phyloP scores from a whole-genome alignment of 441 rosid genomes.

The Adansonia rubrostipa region DNA sequence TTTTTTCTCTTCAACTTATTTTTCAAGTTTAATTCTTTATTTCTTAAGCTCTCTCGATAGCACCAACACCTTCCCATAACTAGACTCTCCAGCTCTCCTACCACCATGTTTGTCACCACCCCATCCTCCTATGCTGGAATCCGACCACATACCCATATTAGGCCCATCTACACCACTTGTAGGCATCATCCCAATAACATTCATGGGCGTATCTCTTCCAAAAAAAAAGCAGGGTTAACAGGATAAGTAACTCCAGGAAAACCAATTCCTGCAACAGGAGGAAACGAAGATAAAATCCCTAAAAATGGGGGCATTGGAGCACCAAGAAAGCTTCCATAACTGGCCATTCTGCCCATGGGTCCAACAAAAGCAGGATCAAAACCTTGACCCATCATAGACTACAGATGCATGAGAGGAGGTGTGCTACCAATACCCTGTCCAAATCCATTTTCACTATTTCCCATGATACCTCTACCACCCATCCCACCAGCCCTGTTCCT shows the following conservation, averaged over 20 bases:
- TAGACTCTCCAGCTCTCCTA: conserved; percentile 63
- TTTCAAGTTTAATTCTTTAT: too few relatives aligned
- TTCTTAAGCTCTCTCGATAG: too few relatives aligned
- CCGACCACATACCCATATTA: conserved; percentile 57
- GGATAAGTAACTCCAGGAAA: conserved; percentile 84
- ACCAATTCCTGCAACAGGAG: conserved; percentile 65
- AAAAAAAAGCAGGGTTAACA: conserved; percentile 68
- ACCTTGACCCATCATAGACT: conserved; percentile 75
- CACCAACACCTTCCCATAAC: too few relatives aligned
- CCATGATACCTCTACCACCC: conserved; percentile 77
- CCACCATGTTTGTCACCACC: conserved; percentile 72
- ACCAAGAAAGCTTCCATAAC: conserved; percentile 74
- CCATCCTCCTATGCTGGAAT: conserved; percentile 75
- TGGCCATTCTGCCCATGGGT: conserved; percentile 79
- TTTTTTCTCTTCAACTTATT: too few relatives aligned
- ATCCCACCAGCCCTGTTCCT: conserved; percentile 68
- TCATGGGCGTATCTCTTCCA: conserved; percentile 73
- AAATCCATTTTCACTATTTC: conserved; percentile 75
- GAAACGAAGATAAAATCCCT: conserved; percentile 65
- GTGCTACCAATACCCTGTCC: conserved; percentile 67
- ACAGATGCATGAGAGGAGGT: conserved; percentile 73
- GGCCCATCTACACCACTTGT: conserved; percentile 46
- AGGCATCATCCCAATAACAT: conserved; percentile 86
- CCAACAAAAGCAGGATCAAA: conserved; percentile 83
- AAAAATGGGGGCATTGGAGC: conserved; percentile 71